These are phyloP conservation scores for Ophiostoma ulmi DNA, from an alignment of 2,329 filamentous ascomycete species.

Conservation along the genomic window DNA sequence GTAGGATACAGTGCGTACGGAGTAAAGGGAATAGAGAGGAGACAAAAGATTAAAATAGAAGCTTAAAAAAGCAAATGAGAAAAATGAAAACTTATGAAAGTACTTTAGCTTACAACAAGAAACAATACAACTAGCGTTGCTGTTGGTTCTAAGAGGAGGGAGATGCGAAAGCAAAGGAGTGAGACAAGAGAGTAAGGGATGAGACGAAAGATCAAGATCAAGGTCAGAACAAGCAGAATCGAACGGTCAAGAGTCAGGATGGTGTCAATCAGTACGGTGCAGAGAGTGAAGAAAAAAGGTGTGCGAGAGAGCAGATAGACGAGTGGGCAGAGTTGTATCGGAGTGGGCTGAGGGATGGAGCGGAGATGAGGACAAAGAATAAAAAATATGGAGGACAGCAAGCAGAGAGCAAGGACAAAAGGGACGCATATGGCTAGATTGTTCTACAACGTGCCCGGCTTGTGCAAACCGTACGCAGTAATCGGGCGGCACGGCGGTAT, in stretches of 20 bases:
- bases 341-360: neutral
- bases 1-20: neutral
- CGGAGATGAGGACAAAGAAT: neutral
- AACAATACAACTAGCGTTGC: neutral
- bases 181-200: slow-evolving; percentile 14
- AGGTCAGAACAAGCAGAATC: neutral
- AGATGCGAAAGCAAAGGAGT: neutral
- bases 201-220: slow-evolving; percentile 14
- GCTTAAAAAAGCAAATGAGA: neutral
- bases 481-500: slow-evolving; percentile 5
- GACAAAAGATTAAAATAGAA: too few species aligned
- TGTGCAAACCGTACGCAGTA: neutral
- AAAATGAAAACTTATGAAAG: neutral
- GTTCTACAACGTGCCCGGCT: neutral
- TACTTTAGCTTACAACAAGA: neutral
- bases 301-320: neutral
- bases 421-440: slow-evolving; percentile 2
- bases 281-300: neutral
- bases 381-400: neutral
- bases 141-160: neutral
- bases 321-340: neutral
- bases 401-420: neutral
- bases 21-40: neutral
- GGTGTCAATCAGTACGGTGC: neutral
- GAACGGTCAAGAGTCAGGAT: neutral